Conservation (phyloP, 495 filamentous ascomycete species). For the Aspergillus biplanus region DNA sequence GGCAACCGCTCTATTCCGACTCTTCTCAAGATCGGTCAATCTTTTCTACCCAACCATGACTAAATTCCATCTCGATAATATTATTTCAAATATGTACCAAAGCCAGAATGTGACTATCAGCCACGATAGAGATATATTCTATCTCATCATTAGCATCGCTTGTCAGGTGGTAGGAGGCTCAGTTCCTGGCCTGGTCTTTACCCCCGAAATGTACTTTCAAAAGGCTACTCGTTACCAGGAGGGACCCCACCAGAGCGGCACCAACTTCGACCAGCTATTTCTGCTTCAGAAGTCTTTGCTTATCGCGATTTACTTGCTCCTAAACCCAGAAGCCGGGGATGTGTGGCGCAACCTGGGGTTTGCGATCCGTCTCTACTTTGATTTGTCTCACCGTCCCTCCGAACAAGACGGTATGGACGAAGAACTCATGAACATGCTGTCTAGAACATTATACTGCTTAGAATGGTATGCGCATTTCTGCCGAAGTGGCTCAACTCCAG, state of each 20-base stretch:
- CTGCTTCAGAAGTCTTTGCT: background rate
- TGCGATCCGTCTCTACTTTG: constrained; percentile 2
- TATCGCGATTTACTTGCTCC: background rate
- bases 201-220: background rate
- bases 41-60: background rate
- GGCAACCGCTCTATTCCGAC: background rate
- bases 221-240: background rate
- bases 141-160: background rate
- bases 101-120: background rate
- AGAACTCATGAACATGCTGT: background rate
- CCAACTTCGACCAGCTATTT: background rate
- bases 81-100: background rate
- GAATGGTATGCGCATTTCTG: background rate
- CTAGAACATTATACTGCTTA: background rate
- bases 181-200: background rate
- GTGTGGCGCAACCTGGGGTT: constrained; percentile 1
- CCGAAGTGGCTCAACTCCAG: background rate
- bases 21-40: background rate
- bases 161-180: background rate
- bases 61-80: background rate
- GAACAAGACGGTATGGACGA: background rate
- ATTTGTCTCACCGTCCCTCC: background rate
- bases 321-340: background rate
- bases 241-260: background rate
- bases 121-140: background rate